These are phyloP conservation scores for Podila clonocystis DNA, from an alignment of 192 early-diverging fungal genomes.

Conservation along the genomic window DNA sequence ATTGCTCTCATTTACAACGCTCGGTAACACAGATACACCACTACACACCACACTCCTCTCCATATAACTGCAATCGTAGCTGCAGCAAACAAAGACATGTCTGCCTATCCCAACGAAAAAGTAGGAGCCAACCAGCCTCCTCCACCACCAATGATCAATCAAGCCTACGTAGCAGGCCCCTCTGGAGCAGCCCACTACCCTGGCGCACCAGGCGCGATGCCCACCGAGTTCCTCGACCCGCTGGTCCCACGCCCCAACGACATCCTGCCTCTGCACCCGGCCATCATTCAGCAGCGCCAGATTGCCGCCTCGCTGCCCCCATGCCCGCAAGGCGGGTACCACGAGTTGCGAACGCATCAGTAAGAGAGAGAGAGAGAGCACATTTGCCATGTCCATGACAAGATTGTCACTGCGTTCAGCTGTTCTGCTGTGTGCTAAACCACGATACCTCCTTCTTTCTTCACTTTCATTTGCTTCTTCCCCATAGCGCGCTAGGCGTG, in stretches of 20 bases:
- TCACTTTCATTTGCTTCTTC: neutral
- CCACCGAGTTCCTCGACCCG: constrained; percentile 26
- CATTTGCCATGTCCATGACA: neutral
- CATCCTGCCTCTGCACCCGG: constrained; percentile 39
- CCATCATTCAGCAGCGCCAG: constrained; percentile 44
- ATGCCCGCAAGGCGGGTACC: constrained; percentile 41
- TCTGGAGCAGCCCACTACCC: constrained; percentile 9
- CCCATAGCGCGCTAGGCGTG: constrained; percentile 14
- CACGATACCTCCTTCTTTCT: too few relatives aligned
- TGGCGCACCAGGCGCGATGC: constrained; percentile 10
- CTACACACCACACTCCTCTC: neutral
- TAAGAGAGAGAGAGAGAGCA: constrained; percentile 6
- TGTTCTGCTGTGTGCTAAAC: neutral
- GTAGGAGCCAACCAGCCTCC: neutral
- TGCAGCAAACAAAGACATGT: neutral
- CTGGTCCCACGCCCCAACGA: constrained; percentile 37
- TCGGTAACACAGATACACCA: too few relatives aligned
- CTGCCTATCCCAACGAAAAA: constrained; percentile 7
- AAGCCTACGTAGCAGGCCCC: neutral
- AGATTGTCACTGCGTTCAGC: too few relatives aligned
- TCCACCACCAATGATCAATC: neutral
- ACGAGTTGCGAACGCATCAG: constrained; percentile 29
- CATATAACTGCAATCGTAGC: neutral
- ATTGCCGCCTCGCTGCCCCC: constrained; percentile 41
- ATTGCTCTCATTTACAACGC: too few relatives aligned